Evolutionary conservation across 805 yeast genomes (phyloP), one percentile per base, ranked within the genome.

Genomic region (Isabelozyma heimii): DNA sequence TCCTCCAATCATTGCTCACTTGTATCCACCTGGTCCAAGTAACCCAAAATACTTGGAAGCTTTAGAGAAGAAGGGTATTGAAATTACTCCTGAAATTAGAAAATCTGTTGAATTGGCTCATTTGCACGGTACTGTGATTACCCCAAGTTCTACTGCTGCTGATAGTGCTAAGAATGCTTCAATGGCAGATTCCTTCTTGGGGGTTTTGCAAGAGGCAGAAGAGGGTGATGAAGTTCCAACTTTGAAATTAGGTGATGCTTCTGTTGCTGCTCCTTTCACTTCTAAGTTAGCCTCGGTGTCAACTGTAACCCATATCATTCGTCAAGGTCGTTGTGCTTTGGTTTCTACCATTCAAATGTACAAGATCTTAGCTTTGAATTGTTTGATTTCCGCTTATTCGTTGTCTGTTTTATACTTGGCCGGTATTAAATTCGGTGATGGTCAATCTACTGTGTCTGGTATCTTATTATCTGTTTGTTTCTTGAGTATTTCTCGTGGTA

Each of bases 331-430:
- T 72, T 89, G 97, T 77, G 97, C 99, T 7, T 78, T 94, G 57
- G 97, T 94, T 42, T 89, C 97, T 14, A 94, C 99, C 8, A 91
- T 94, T 65, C 99, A 94, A 75, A 94, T 94, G 99, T 94, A 94
- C 81, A 94, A 94, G 76, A 94, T 94, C 62, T 76, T 94, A 65
- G 99, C 99, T 0, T 80, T 94, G 74, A 94, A 94, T 70, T 94
- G 98, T 81, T 79, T 94, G 76, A 91, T 94, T 70, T 86, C 96
- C 57, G 99, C 99, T 30, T 94, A 94, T 68, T 91, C 98, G 2
- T 77, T 92, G 61, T 89, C 97, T 40, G 97, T 94, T 38, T 81
- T 94, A 64, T 94, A 89, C 69, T 77, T 94, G 60, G 97, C 98
- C 12, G 99, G 99, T 71, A 95, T 94, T 62, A 94, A 94, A 72